These are phyloP conservation scores for Amesomyces nigricolor DNA, from an alignment of 2,329 filamentous ascomycete genomes.

Conservation along the genomic window DNA sequence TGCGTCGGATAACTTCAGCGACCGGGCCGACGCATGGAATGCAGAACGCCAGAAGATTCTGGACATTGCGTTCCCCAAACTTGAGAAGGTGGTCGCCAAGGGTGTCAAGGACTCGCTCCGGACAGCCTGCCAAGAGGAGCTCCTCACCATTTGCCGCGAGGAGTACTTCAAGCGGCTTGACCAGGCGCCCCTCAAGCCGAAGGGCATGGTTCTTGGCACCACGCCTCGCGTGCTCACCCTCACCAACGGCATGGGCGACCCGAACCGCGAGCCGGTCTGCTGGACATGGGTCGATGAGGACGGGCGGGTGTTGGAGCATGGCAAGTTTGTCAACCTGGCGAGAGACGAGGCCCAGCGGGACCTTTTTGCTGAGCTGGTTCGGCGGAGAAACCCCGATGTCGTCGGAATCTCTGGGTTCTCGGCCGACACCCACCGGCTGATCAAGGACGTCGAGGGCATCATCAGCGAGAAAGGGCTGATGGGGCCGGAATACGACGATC, in stretches of 20 bases:
- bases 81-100: constrained; percentile 79
- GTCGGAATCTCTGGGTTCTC: constrained; percentile 85
- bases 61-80: constrained; percentile 71
- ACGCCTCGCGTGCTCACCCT: constrained; percentile 80
- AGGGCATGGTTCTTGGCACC: constrained; percentile 84
- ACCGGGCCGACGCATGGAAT: constrained; percentile 93
- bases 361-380: constrained; percentile 71
- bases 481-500: constrained; percentile 75
- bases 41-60: constrained; percentile 78
- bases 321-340: constrained; percentile 75
- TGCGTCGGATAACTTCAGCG: constrained; percentile 90
- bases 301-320: constrained; percentile 80
- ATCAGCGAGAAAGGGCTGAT: constrained; percentile 72
- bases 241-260: constrained; percentile 75
- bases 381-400: constrained; percentile 79
- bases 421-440: constrained; percentile 76
- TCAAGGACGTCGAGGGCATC: constrained; percentile 73
- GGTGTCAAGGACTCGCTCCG: constrained; percentile 92
- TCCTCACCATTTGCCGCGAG: constrained; percentile 82
- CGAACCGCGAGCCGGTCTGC: constrained; percentile 69
- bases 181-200: constrained; percentile 92
- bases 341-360: constrained; percentile 62
- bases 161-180: constrained; percentile 86
- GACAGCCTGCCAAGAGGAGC: constrained; percentile 87
- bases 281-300: constrained; percentile 95